These are phyloP conservation scores for Pythium coloratum DNA, from an alignment of 352 stramenopile genomes.

Conservation along the genomic window DNA sequence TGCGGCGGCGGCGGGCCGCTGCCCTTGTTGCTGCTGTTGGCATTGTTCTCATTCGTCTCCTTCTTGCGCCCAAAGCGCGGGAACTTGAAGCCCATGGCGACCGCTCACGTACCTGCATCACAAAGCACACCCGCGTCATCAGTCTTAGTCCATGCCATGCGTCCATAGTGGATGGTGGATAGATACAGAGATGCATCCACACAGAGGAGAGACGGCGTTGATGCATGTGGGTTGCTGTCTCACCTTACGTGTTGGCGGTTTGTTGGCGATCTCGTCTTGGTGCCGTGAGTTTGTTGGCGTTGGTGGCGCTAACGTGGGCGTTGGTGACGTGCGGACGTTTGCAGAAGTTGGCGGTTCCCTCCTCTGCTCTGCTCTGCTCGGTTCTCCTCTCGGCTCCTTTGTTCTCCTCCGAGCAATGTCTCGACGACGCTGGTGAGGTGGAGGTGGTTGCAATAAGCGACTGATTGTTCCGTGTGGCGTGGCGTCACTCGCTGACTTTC, in stretches of 20 bases:
- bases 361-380: neutral
- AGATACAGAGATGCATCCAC: neutral
- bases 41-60: conserved; percentile 47
- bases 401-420: conserved; percentile 8
- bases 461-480: conserved; percentile 7
- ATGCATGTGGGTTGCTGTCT: neutral
- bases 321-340: neutral
- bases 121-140: neutral
- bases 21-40: conserved; percentile 44
- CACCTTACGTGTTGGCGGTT: conserved; percentile 3
- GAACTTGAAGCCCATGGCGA: conserved; percentile 71
- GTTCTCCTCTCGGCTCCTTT: conserved; percentile 1
- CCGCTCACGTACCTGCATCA: neutral
- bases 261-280: conserved; percentile 1
- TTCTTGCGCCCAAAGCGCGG: conserved; percentile 76
- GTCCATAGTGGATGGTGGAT: neutral
- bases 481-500: conserved; percentile 21
- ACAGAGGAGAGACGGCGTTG: no score
- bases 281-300: conserved; percentile 10
- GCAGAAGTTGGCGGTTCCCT: neutral
- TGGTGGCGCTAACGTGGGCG: conserved; percentile 2
- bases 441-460: conserved; percentile 8
- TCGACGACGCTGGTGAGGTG: neutral
- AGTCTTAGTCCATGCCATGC: neutral
- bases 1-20: conserved; percentile 36